Percentiles rank a stretch among this genome's conserved stretches.
Conservation (phyloP, 1,284 basidiomycete genomes). For the Neolentinus lepideus region DNA sequence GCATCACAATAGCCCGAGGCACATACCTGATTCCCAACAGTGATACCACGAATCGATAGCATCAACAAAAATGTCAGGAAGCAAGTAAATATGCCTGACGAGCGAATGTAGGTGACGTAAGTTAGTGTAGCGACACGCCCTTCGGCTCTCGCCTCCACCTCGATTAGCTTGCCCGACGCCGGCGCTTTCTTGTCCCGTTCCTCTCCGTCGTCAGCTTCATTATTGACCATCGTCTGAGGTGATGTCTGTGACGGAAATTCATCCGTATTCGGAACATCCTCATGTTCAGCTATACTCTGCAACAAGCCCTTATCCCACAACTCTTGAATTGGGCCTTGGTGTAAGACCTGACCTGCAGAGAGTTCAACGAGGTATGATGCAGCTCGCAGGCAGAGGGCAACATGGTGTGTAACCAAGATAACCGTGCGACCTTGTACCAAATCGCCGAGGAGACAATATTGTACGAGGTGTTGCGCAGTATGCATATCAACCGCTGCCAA, state of each 20-base stretch:
- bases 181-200: conserved; percentile 10
- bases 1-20: conserved; percentile 1
- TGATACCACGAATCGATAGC: conserved; percentile 48
- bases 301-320: conserved; percentile 47
- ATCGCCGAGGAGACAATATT: conserved; percentile 54
- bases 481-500: conserved; percentile 88
- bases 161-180: conserved; percentile 46
- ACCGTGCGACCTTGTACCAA: conserved; percentile 64
- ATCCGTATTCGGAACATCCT: conserved; percentile 29
- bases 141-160: conserved; percentile 57
- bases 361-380: conserved; percentile 66
- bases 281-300: conserved; percentile 39
- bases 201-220: conserved; percentile 30
- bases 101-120: conserved; percentile 54
- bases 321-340: conserved; percentile 49
- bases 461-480: conserved; percentile 70
- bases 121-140: conserved; percentile 53
- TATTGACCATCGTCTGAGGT: conserved; percentile 20
- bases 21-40: conserved; percentile 49
- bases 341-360: conserved; percentile 49
- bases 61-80: conserved; percentile 43
- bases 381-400: conserved; percentile 60
- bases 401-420: conserved; percentile 84
- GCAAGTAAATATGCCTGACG: conserved; percentile 54
- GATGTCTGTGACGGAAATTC: conserved; percentile 10